Evolutionary conservation across 345 rosid species (phyloP).

Genomic region (Hibiscus trionum): DNA sequence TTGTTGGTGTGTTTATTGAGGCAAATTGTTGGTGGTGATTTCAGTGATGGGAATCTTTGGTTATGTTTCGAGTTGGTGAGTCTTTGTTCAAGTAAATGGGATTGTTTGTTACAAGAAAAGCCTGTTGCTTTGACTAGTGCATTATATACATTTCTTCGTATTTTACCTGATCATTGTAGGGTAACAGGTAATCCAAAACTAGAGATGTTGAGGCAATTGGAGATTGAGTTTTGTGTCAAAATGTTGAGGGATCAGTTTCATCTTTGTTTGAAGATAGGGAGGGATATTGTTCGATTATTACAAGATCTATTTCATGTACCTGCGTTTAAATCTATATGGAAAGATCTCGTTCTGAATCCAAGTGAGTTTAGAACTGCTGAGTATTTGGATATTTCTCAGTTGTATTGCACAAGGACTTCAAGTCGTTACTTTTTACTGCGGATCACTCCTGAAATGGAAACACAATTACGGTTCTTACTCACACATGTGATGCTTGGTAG

Average conservation of each 20-base stretch:
- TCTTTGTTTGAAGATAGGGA: conserved; percentile 54
- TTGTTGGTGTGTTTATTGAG: conserved; percentile 51
- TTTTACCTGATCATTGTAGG: conserved; percentile 70
- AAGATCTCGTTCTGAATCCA: conserved; percentile 42
- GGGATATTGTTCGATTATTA: conserved; percentile 61
- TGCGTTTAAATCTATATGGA: conserved; percentile 55
- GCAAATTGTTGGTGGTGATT: conserved; percentile 66
- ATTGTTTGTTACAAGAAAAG: conserved; percentile 46
- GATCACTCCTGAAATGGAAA: conserved; percentile 63
- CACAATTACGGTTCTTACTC: conserved; percentile 63
- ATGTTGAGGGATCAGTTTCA: conserved; percentile 63
- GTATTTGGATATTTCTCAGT: conserved; percentile 39
- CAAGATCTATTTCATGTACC: conserved; percentile 77
- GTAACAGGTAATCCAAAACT: conserved; percentile 19
- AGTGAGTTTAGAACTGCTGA: conserved; percentile 29
- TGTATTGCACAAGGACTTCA: conserved; percentile 53
- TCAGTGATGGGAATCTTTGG: conserved; percentile 60
- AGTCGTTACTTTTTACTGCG: conserved; percentile 59
- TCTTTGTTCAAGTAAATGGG: conserved; percentile 42
- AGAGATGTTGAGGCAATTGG: conserved; percentile 43
- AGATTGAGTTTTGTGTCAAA: conserved; percentile 60
- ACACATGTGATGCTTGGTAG: conserved; percentile 62
- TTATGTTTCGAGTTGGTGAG: conserved; percentile 60
- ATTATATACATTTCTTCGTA: conserved; percentile 53
- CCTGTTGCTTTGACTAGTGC: conserved; percentile 55